phyloP scores from a whole-genome alignment of 2,329 filamentous ascomycete genomes.

The Paramyrothecium sp. region DNA sequence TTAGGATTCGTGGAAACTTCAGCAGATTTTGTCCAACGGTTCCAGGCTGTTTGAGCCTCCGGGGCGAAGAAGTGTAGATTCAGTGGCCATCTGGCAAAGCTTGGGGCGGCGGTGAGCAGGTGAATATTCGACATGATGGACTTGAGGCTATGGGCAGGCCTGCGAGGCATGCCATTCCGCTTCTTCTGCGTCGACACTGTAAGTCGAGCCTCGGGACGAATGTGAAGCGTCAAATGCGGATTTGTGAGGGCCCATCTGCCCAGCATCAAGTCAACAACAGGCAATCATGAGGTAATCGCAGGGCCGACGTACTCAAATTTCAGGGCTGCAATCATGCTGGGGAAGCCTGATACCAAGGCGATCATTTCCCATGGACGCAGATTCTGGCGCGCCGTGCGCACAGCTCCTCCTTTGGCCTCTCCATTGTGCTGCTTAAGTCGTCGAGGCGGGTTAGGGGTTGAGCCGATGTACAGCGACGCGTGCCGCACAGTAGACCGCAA shows the following conservation, averaged over 20 bases:
- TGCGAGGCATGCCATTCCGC: conserved; percentile 51
- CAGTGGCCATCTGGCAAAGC: conserved; percentile 82
- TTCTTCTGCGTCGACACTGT: conserved; percentile 50
- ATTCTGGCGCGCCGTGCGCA: conserved; percentile 64
- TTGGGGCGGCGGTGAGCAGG: conserved; percentile 72
- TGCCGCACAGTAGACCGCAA: conserved; percentile 77
- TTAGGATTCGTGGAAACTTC: conserved; percentile 44
- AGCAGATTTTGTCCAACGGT: conserved; percentile 50
- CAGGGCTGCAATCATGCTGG: conserved; percentile 79
- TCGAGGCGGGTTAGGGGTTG: conserved; percentile 82
- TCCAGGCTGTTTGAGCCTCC: conserved; percentile 71
- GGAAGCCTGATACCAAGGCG: conserved; percentile 83
- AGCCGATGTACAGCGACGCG: conserved; percentile 80
- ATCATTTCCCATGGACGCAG: conserved; percentile 91
- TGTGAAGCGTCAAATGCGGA: conserved; percentile 76
- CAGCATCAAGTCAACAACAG: conserved; percentile 5
- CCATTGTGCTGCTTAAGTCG: conserved; percentile 94
- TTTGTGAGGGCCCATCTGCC: conserved; percentile 91
- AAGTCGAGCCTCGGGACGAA: conserved; percentile 63
- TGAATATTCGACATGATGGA: conserved; percentile 79
- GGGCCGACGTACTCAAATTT: conserved; percentile 78
- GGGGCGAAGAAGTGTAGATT: conserved; percentile 73
- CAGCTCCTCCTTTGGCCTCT: conserved; percentile 74
- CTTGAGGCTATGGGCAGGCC: conserved; percentile 58
- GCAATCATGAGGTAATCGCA: not conserved